Evolutionary conservation across 768 basidiomycete genomes (phyloP), one percentile per base, ranked within the genome.

Genomic region (Phanerochaete carnosa): DNA sequence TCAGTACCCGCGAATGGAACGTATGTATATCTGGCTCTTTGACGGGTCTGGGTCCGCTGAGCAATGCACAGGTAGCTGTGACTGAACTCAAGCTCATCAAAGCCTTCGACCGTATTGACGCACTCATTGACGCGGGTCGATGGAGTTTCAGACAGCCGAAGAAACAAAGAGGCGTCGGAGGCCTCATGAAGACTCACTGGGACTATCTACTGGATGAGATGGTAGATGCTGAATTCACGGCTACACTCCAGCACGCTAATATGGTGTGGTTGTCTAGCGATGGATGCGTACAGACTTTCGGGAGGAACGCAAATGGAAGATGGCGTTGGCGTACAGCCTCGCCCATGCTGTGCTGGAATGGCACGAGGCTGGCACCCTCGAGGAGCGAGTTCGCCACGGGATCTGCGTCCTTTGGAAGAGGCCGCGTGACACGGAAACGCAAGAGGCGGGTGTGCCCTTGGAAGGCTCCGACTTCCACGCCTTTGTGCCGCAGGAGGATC

Each of bases 91-190:
- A 88, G 62, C 79, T 95, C 33, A 73, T 90, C 32, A 85, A 92
- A 45, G 86, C 93, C 1, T 80, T 97, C 63, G 93, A 95, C 50
- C 83, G 89, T 12, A 87, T 99, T 51, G 95, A 98, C 61, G 72
- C 77, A 29, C 80, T 98, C 60, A 95, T 97, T 72, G 81, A 84
- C 28, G 83, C 82, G 12, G 88, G 87, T 3, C 79, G 85, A 35
- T 99, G 97, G 96, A 90, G 90, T 65, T 92, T 96, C 67, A 78
- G 96, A 55, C 97, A 99, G 69, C 94, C 95, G 11, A 98, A 96
- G 75, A 96, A 95, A 73, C 92, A 95, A 69, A 81, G 91, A 60
- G 89, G 86, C 29, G 80, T 94, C 19, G 86, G 88, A 23, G 86
- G 87, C 1, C 65, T 88, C 52, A 77, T 79, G 2, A 97, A 95